Evolutionary conservation across 2,329 filamentous ascomycete genomes (phyloP).

Genomic region (Knufia fluminis): DNA sequence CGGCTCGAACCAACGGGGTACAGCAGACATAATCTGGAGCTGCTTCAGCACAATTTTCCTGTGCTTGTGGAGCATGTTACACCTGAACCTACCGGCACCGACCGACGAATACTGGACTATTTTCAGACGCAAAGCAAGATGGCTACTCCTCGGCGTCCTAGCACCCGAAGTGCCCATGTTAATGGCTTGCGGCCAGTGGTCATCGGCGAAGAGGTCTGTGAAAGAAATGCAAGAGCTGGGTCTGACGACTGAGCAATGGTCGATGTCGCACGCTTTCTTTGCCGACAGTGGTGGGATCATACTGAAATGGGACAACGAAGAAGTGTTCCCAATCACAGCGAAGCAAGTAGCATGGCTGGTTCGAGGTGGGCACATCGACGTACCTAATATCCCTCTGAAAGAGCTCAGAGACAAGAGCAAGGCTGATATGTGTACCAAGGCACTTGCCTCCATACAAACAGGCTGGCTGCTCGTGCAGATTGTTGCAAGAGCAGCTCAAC

Average conservation of each 20-base stretch:
- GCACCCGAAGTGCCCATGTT: constrained; percentile 33
- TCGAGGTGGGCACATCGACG: constrained; percentile 17
- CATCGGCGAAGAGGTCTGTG: constrained; percentile 28
- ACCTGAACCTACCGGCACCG: constrained; percentile 30
- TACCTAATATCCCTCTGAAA: constrained; percentile 13
- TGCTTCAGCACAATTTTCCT: constrained; percentile 35
- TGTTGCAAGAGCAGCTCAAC: constrained; percentile 15
- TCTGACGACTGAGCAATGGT: constrained; percentile 26
- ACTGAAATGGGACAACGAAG: constrained; percentile 25
- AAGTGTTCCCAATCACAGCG: constrained; percentile 30
- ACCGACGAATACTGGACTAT: constrained; percentile 27
- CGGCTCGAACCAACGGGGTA: constrained; percentile 31
- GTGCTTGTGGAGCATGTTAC: constrained; percentile 34
- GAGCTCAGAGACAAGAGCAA: constrained; percentile 23
- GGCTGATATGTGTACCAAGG: constrained; percentile 16
- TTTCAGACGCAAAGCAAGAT: constrained; percentile 27
- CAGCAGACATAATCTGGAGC: constrained; percentile 33
- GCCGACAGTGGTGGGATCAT: constrained; percentile 36
- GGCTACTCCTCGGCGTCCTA: constrained; percentile 30
- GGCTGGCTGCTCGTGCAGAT: constrained; percentile 20
- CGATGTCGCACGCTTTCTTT: constrained; percentile 33
- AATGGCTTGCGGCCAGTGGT: constrained; percentile 30
- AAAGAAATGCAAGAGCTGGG: constrained; percentile 15
- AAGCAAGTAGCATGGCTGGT: constrained; percentile 27
- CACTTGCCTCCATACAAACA: constrained; percentile 11